These are phyloP conservation scores for Diaporthe sp. DNA, from an alignment of 2,329 filamentous ascomycete species.

Conservation along the genomic window DNA sequence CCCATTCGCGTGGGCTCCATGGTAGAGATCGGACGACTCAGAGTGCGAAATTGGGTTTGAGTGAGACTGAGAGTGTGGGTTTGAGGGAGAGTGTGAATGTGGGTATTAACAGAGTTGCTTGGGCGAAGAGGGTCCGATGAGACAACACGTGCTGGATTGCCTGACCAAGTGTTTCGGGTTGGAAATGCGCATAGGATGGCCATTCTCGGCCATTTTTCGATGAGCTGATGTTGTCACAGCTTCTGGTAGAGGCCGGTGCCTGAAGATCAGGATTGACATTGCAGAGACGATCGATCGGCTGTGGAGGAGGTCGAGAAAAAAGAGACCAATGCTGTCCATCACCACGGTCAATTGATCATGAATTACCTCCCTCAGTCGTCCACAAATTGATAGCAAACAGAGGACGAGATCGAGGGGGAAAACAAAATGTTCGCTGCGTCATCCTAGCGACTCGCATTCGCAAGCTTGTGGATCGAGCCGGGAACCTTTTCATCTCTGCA, in stretches of 20 bases:
- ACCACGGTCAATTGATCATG: background rate
- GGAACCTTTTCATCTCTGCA: slow-evolving; percentile 26
- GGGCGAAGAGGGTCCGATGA: slow-evolving; percentile 7
- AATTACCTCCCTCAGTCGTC: background rate
- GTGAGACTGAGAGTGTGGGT: background rate
- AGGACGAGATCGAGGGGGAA: background rate
- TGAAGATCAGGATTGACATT: slow-evolving; percentile 32
- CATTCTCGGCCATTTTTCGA: background rate
- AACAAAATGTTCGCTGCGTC: background rate
- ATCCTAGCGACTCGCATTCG: background rate
- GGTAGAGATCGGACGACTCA: slow-evolving; percentile 3
- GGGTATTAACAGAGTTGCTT: background rate
- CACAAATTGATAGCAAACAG: background rate
- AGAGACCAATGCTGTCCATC: background rate
- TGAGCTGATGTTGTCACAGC: slow-evolving; percentile 13
- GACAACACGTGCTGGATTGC: slow-evolving; percentile 23
- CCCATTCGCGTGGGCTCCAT: background rate
- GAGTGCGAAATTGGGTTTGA: background rate
- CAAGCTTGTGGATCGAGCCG: slow-evolving; percentile 13
- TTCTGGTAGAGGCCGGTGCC: background rate
- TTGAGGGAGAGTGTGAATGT: background rate
- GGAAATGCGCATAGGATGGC: background rate
- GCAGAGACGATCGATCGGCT: background rate
- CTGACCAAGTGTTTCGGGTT: slow-evolving; percentile 13
- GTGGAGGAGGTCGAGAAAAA: background rate